Conservation (phyloP, 1,284 basidiomycete species). For the Rugosomyces carneus region DNA sequence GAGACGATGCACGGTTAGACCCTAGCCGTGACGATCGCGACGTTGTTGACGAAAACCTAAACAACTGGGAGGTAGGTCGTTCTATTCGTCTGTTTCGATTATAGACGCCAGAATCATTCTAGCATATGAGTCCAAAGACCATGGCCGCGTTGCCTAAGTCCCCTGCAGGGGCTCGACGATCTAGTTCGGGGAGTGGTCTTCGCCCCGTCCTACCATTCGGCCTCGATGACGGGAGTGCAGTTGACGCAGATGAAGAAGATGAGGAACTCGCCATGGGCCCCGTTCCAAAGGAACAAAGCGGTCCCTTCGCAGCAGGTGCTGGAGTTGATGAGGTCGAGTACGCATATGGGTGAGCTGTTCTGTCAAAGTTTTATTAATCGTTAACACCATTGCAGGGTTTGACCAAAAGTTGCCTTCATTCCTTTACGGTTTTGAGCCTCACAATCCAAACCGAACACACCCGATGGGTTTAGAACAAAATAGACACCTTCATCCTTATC, state of each 20-base stretch:
- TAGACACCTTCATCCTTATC: no score
- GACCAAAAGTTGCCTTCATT: neutral
- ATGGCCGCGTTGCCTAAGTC: conserved; percentile 88
- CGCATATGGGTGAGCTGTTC: conserved; percentile 64
- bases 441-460: no score
- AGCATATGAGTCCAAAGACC: conserved; percentile 94
- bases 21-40: conserved; percentile 53
- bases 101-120: conserved; percentile 3
- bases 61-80: conserved; percentile 87
- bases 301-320: conserved; percentile 68
- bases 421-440: no score
- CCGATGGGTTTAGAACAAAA: no score
- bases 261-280: conserved; percentile 68
- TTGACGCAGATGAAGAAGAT: conserved; percentile 54
- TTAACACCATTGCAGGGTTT: neutral
- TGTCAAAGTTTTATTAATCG: neutral
- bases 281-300: conserved; percentile 66
- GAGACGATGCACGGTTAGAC: conserved; percentile 69
- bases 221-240: conserved; percentile 64
- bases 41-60: conserved; percentile 71
- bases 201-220: conserved; percentile 80
- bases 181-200: conserved; percentile 73
- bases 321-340: conserved; percentile 86
- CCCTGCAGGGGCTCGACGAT: conserved; percentile 71
- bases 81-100: conserved; percentile 3